Conservation (phyloP, 2,329 filamentous ascomycete genomes). For the Apiospora pterosperma region DNA sequence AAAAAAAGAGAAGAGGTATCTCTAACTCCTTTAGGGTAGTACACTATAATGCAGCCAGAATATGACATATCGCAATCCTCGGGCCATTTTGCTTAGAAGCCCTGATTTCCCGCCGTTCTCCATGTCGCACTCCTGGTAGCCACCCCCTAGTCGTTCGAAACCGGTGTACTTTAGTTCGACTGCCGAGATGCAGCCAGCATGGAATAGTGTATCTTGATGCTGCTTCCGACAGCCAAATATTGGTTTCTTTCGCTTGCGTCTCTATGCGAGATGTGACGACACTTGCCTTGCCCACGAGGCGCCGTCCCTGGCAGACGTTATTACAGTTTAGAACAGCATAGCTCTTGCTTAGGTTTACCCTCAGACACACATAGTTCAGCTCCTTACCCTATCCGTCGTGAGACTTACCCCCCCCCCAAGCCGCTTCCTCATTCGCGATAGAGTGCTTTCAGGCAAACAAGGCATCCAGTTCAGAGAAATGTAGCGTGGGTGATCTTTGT, state of each 20-base stretch:
- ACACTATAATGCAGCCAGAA: not conserved
- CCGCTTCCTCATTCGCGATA: not conserved
- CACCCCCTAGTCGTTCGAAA: not conserved
- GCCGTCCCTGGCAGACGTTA: not conserved
- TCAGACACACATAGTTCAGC: not conserved
- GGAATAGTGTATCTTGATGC: no score
- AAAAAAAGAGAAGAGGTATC: not conserved
- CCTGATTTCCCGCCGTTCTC: not conserved
- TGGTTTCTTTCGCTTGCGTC: not conserved
- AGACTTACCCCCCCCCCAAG: not conserved
- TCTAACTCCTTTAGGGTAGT: not conserved
- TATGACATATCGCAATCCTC: not conserved
- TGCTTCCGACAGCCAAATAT: not conserved
- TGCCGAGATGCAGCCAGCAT: not conserved
- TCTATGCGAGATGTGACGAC: not conserved
- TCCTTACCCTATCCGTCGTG: not conserved
- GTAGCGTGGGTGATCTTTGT: not conserved
- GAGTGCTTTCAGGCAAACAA: not conserved
- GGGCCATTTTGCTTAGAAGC: not conserved
- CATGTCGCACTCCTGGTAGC: not conserved
- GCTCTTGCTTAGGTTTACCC: not conserved
- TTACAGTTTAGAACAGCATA: not conserved
- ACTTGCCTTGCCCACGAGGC: not conserved
- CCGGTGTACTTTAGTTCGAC: not conserved
- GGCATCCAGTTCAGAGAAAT: not conserved